Base-by-base conservation (phyloP, 2,329 filamentous ascomycete species). In the Aspergillus floridensis region DNA sequence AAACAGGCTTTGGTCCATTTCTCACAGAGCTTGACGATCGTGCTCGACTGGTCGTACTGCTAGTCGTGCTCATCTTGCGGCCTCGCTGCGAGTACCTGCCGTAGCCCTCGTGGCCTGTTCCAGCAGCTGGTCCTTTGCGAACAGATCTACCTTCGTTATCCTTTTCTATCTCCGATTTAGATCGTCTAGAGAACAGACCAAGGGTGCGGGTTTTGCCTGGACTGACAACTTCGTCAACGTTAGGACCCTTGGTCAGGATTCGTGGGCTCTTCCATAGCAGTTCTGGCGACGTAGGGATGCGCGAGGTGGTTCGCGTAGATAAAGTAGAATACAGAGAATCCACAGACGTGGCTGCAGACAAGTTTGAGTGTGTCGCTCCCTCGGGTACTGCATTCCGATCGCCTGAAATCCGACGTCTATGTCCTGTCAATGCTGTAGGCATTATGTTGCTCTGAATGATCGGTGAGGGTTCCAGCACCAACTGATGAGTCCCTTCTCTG, bases 31-130 rank as follows among this genome's bases (percentile, higher is more conserved):
- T 79, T 24, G 72, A 75, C 53, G 73, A 80, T 49, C 74, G 74
- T 62, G 70, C 74, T 62, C 76, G 74, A 38, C 70, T 74, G 14
- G 68, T 78, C 32, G 66, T 76, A 35, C 32, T 35, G 63, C 72
- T 79, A 57, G 76, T 72, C 51, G 74, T 66, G 56, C 79, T 81
- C 53, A 72, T 56, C 60, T 76, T 79, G 55, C 80, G 74, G 49
- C 79, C 79, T 47, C 79, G 73, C 57, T 76, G 74, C 4, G 73
- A 72, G 66, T 81, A 80, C 64, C 74, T 81, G 12, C 79, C 79
- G 64, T 83, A 83, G 29, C 78, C 79, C 77, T 98, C 93, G 69
- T 98, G 92, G 0, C 93, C 93, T 41, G 93, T 98, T n/a, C 93
- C 93, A 46, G 93, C 93, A 16, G 84, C 86, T 22, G 93, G 93